Evolutionary conservation across 2,329 filamentous ascomycete genomes (phyloP), one percentile per base, ranked within the genome.

Genomic region (Niveomyces coronatus): DNA sequence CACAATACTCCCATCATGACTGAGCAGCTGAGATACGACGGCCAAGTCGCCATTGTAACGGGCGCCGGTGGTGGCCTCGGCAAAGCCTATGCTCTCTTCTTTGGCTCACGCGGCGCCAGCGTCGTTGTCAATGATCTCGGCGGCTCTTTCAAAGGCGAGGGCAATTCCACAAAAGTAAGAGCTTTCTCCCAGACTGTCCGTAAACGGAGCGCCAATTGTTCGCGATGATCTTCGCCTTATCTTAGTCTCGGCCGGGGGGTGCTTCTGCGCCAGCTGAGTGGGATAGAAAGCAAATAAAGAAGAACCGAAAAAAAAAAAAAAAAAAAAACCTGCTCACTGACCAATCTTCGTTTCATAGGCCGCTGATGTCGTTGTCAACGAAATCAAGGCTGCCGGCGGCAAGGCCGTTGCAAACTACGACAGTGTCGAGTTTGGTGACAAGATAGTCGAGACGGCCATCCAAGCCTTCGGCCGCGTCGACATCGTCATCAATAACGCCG

Each of bases 321-420:
- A n/a, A n/a, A n/a, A n/a, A n/a, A n/a, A n/a, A n/a, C n/a, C n/a
- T n/a, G n/a, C n/a, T n/a, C n/a, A n/a, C n/a, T n/a, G n/a, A n/a
- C n/a, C n/a, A n/a, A n/a, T n/a, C n/a, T n/a, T n/a, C n/a, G n/a
- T 24, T 29, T 34, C 16, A 31, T 18, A 89, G 83, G 80, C 82
- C 46, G 85, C 85, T 53, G 85, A 93, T 71, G 74, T 80, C 32
- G 82, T 89, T 43, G 83, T 89, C 57, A 68, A 85, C 51, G 80
- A 86, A 66, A 89, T 89, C 63, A 87, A 82, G 63, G 73, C 79
- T 56, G 82, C 81, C 37, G 91, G 91, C 60, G 91, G 91, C 61
- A 93, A 94, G 64, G 91, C 91, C 43, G 88, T 94, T 35, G 87
- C 89, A 63, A 96, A 95, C 75, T 96, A 96, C 72, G 84, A 98